phyloP scores from a whole-genome alignment of 208 protist genomes.

The Vickermania ingenoplastis region DNA sequence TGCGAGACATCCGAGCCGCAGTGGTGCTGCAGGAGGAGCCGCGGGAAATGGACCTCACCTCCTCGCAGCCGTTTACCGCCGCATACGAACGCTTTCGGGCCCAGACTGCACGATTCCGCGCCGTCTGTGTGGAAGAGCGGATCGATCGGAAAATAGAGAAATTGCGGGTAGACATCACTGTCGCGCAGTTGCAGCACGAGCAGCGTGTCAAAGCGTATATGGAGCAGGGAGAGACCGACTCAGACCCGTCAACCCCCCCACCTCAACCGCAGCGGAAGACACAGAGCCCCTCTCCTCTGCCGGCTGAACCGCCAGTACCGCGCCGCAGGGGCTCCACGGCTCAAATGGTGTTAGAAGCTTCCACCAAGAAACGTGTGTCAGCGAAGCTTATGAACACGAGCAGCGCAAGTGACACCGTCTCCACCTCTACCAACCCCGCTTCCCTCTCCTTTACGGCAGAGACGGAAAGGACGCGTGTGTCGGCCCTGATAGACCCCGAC shows the following conservation, averaged over 20 bases:
- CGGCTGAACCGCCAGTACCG: not conserved
- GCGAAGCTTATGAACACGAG: not conserved
- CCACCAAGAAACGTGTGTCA: not conserved
- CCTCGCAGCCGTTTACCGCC: constrained; percentile 8
- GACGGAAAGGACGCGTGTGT: not conserved
- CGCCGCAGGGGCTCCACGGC: not conserved
- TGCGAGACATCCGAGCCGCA: constrained; percentile 30
- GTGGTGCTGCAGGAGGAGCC: constrained; percentile 16
- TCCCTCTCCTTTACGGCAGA: not conserved
- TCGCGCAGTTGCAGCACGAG: not conserved
- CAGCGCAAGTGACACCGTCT: not conserved
- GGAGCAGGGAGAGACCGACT: not conserved
- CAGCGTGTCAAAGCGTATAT: not conserved
- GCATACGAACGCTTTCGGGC: constrained; percentile 18
- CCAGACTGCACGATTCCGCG: constrained; percentile 8
- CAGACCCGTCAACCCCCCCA: not conserved
- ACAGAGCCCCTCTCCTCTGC: not conserved
- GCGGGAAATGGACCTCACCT: constrained; percentile 8
- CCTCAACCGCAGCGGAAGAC: not conserved
- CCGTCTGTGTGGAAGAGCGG: constrained; percentile 18
- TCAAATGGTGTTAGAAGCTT: not conserved
- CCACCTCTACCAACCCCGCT: not conserved
- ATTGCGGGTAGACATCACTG: not conserved
- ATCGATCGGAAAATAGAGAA: not conserved
- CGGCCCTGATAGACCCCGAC: not conserved